A percentile compares a stretch with the other conserved stretches of the same genome.
Conservation (phyloP, 2,329 filamentous ascomycete genomes). For the Biscogniauxia marginata region DNA sequence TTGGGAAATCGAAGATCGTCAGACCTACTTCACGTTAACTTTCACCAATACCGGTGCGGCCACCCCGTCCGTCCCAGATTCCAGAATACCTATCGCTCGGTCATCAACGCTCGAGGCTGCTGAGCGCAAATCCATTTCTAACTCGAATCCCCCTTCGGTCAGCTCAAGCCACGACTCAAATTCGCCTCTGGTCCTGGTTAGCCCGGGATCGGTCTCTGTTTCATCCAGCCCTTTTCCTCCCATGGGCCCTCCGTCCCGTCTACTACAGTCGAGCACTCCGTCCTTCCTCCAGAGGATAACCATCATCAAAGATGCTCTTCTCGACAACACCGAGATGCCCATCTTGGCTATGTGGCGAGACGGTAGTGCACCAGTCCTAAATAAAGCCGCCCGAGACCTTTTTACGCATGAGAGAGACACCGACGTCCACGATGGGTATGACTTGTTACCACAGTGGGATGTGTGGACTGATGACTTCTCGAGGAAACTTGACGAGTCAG, state of each 20-base stretch:
- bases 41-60: constrained; percentile 62
- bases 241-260: constrained; percentile 60
- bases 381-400: constrained; percentile 60
- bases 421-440: constrained; percentile 45
- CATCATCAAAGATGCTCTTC: constrained; percentile 72
- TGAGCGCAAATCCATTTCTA: constrained; percentile 44
- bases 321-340: constrained; percentile 73
- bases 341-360: constrained; percentile 82
- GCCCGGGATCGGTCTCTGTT: constrained; percentile 53
- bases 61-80: constrained; percentile 30
- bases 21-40: constrained; percentile 70
- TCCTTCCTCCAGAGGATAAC: constrained; percentile 71
- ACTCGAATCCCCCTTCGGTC: constrained; percentile 46
- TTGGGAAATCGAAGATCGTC: constrained; percentile 66
- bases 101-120: constrained; percentile 44
- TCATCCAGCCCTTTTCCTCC: constrained; percentile 64
- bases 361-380: constrained; percentile 70
- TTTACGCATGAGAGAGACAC: constrained; percentile 44
- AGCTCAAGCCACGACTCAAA: constrained; percentile 48
- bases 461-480: constrained; percentile 68
- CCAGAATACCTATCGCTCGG: constrained; percentile 39
- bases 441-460: constrained; percentile 60
- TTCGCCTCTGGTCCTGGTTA: constrained; percentile 44
- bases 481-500: constrained; percentile 51
- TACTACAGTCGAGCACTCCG: constrained; percentile 54